Evolutionary conservation across 106 monocot species (phyloP), one percentile per base, ranked within the genome.

Genomic region (Xerophyta viscosa): DNA sequence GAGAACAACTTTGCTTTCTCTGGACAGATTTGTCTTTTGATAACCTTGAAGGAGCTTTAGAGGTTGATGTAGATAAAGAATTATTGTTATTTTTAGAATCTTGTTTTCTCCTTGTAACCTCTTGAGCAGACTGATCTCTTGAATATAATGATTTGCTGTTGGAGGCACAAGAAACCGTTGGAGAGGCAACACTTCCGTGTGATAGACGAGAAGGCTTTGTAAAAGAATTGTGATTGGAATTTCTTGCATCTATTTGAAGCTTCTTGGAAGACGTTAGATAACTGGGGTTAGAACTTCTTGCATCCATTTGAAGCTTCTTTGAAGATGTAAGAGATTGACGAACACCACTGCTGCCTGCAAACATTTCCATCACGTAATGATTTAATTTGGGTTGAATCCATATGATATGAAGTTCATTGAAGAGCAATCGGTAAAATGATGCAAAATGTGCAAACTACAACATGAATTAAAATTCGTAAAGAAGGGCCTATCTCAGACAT

Each of bases 301-400:
- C n/a, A n/a, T n/a, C n/a, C n/a, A n/a, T n/a, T n/a, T 15, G 21
- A 47, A 31, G 24, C 24, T 63, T 68, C 41, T 65, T 65, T 20
- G 33, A 54, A 29, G 25, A 9, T 22, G 20, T 36, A 57, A 25
- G 57, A 29, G 52, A 50, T 41, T 62, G 63, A 25, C 39, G 50
- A 37, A 46, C 70, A 41, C 46, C 41, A 3, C 41, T 48, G 61
- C 47, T 44, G 17, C 68, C 75, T 75, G 56, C 29, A 54, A 48
- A 22, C 14, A 48, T 8, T 12, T 39, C 33, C 11, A 11, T 33
- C 33, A n/a, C n/a, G n/a, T n/a, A n/a, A n/a, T n/a, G n/a, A n/a
- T n/a, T n/a, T n/a, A n/a, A n/a, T n/a, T n/a, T n/a, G n/a, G n/a
- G n/a, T n/a, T n/a, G n/a, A n/a, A n/a, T n/a, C n/a, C n/a, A n/a